Conservation (phyloP, 768 basidiomycete genomes). For the Suillus decipiens region DNA sequence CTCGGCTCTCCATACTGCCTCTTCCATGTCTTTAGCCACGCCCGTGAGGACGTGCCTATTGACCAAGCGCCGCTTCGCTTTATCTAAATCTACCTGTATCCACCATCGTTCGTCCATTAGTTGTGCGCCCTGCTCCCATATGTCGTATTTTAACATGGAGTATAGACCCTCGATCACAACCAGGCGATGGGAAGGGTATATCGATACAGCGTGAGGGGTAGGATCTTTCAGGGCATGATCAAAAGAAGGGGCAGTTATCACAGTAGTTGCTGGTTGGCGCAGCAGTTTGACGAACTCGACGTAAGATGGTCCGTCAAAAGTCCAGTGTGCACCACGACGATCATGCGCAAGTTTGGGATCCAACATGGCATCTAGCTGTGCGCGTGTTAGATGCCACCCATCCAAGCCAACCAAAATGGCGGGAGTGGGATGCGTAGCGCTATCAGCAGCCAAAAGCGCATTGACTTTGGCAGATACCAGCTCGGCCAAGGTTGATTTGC, state of each 20-base stretch:
- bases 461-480: slow-evolving; percentile 59
- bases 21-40: slow-evolving; percentile 61
- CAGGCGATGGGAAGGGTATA: slow-evolving; percentile 69
- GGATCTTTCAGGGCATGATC: slow-evolving; percentile 90
- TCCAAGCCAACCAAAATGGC: slow-evolving; percentile 81
- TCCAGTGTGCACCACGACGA: slow-evolving; percentile 87
- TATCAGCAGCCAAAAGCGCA: slow-evolving; percentile 30
- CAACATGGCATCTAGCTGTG: slow-evolving; percentile 72
- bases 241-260: slow-evolving; percentile 78
- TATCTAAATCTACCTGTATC: slow-evolving; percentile 56
- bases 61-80: slow-evolving; percentile 62
- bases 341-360: slow-evolving; percentile 79
- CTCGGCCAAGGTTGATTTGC: slow-evolving; percentile 78
- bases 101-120: slow-evolving; percentile 81
- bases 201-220: slow-evolving; percentile 52
- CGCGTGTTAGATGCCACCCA: slow-evolving; percentile 89
- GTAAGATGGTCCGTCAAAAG: slow-evolving; percentile 80
- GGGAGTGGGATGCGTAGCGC: slow-evolving; percentile 9
- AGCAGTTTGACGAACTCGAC: slow-evolving; percentile 64
- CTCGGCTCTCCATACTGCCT: slow-evolving; percentile 70
- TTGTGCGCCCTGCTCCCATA: slow-evolving; percentile 68
- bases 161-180: slow-evolving; percentile 93
- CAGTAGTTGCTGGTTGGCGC: slow-evolving; percentile 35
- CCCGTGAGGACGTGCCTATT: slow-evolving; percentile 79
- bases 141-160: slow-evolving; percentile 66